These are phyloP conservation scores for Begonia loranthoides DNA, from an alignment of 306 rosid species.

Conservation along the genomic window DNA sequence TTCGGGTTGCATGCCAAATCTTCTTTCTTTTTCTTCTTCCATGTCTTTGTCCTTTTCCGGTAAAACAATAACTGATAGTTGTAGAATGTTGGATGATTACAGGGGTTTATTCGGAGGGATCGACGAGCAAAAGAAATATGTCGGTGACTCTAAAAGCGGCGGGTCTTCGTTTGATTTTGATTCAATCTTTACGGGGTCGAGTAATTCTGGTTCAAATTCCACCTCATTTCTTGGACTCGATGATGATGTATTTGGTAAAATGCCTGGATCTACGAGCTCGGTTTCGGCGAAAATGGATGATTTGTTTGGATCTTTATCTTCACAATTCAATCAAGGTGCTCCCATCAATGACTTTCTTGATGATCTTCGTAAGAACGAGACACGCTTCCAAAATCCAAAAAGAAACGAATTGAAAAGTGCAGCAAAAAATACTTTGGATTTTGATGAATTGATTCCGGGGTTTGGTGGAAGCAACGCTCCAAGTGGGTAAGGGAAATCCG, in stretches of 20 bases:
- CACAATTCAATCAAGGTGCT: constrained; percentile 23
- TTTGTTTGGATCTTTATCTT: constrained; percentile 20
- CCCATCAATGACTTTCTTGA: constrained; percentile 38
- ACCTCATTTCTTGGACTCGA: constrained; percentile 16
- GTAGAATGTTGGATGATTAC: constrained; percentile 24
- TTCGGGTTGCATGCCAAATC: constrained; percentile 19
- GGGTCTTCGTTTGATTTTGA: constrained; percentile 34
- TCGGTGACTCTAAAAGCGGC: constrained; percentile 8
- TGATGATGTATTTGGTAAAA: constrained; percentile 63
- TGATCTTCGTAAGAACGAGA: constrained; percentile 29
- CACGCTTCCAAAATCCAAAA: constrained; percentile 13
- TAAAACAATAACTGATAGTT: constrained; percentile 14
- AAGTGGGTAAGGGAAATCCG: constrained; percentile 31
- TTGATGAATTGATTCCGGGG: constrained; percentile 67
- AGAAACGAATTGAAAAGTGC: constrained; percentile 5
- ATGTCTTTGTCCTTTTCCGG: constrained; percentile 17
- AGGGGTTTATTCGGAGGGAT: constrained; percentile 33
- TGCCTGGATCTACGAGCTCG: constrained; percentile 26
- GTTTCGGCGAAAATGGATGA: constrained; percentile 19
- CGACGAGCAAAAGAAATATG: constrained; percentile 14
- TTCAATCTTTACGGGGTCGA: constrained; percentile 39
- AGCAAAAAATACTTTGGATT: constrained; percentile 12
- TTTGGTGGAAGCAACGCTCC: constrained; percentile 41
- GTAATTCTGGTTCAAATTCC: constrained; percentile 16
- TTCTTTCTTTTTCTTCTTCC: constrained; percentile 19